These are phyloP conservation scores for Alternaria sp. DNA, from an alignment of 2,329 filamentous ascomycete species.

Conservation along the genomic window DNA sequence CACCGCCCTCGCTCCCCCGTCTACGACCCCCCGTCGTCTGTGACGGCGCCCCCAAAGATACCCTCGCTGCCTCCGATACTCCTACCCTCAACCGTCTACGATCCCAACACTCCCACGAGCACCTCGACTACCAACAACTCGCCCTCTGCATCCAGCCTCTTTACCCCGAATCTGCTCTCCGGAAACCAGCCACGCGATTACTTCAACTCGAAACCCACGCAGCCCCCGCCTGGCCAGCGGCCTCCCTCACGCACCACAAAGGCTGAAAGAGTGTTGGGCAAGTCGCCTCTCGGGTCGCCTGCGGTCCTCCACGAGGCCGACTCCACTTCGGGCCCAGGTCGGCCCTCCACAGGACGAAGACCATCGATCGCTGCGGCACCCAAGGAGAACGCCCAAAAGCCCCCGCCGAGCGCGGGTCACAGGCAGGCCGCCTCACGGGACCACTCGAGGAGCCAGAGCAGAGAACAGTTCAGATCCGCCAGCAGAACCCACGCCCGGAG, in stretches of 20 bases:
- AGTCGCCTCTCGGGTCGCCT: slow-evolving; percentile 48
- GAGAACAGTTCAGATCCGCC: slow-evolving; percentile 26
- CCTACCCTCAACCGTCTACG: slow-evolving; percentile 49
- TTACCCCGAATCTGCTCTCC: slow-evolving; percentile 42
- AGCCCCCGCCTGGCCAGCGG: slow-evolving; percentile 27
- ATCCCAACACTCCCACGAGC: slow-evolving; percentile 47
- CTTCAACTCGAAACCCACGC: slow-evolving; percentile 46
- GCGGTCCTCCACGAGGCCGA: slow-evolving; percentile 44
- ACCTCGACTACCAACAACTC: slow-evolving; percentile 36
- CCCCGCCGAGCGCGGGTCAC: slow-evolving; percentile 32
- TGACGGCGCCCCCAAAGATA: slow-evolving; percentile 46
- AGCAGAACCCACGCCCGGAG: slow-evolving; percentile 17
- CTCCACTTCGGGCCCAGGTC: slow-evolving; percentile 26
- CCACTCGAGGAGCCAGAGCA: slow-evolving; percentile 32
- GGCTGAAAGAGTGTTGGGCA: slow-evolving; percentile 38
- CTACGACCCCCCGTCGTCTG: slow-evolving; percentile 38
- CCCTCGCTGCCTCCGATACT: slow-evolving; percentile 40
- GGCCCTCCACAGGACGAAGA: slow-evolving; percentile 33
- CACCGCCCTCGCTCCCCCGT: slow-evolving; percentile 42
- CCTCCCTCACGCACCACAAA: slow-evolving; percentile 41
- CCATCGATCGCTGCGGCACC: slow-evolving; percentile 23
- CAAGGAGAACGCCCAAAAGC: slow-evolving; percentile 33
- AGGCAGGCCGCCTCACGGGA: slow-evolving; percentile 25
- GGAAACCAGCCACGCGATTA: slow-evolving; percentile 46
- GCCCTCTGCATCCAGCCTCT: slow-evolving; percentile 47